Evolutionary conservation across 345 rosid species (phyloP), one percentile per base, ranked within the genome.

Genomic region (Eucalyptus pumila): DNA sequence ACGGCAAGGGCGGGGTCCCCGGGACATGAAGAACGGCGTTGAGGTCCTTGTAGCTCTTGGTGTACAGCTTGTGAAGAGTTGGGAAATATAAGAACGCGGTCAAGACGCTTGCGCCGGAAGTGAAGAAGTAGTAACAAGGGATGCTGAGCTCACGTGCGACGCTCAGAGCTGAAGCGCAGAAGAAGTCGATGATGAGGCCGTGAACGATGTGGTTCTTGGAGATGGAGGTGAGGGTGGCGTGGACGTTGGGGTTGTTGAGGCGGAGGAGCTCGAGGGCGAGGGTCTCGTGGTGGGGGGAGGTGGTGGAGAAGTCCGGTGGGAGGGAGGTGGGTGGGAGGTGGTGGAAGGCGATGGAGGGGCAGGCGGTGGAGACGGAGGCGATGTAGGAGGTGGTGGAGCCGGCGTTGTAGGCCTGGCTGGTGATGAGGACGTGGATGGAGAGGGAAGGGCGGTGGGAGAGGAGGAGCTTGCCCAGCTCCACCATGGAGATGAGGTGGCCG

Each of bases 401-500:
- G 1, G 94, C 89, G 24, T 86, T 89, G 89, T 93, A 94, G 44
- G 98, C 93, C 8, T 92, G 91, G 56, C 91, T 48, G 27, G 88
- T 58, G 89, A 94, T 85, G 90, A 96, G 87, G 87, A 96, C 89
- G 86, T 93, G 94, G 89, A 96, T 88, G 26, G 91, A 91, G 89
- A 95, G 92, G 15, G 97, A 94, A 37, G 97, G 94, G 60, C 88
- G 56, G 62, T 86, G 93, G 89, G 91, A 60, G 89, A 94, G 91
- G 15, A 97, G 86, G 87, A 93, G 90, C 83, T 95, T 95, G 67
- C 94, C 96, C 3, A 96, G 92, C 92, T 96, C 99, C 81, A 96
- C 94, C 97, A 94, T 94, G 86, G 98, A 93, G 12, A 93, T 90
- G 76, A 97, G 89, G 93, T 95, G 99, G 47, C 98, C 95, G 48